These are phyloP conservation scores for Chlorophyllum brunneum DNA, from an alignment of 768 basidiomycete genomes.

Conservation along the genomic window DNA sequence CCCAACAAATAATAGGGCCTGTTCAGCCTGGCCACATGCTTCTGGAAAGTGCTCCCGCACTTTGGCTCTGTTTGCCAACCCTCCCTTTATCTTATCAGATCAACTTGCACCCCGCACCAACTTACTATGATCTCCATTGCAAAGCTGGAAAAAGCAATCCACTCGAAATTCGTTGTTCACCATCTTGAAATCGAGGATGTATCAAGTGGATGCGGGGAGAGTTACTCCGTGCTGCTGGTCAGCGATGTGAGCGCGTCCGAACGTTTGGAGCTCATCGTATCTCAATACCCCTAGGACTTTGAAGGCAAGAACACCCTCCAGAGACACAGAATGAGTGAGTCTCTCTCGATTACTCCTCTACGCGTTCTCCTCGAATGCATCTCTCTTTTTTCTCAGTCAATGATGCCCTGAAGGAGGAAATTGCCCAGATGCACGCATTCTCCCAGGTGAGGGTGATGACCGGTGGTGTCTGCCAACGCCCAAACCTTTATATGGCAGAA, in stretches of 20 bases:
- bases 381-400: constrained; percentile 50
- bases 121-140: constrained; percentile 50
- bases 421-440: constrained; percentile 83
- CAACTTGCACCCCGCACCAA: not conserved
- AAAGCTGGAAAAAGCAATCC: constrained; percentile 61
- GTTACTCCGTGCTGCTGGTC: constrained; percentile 69
- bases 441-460: constrained; percentile 57
- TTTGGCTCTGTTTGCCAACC: not conserved
- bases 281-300: constrained; percentile 46
- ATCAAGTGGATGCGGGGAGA: constrained; percentile 80
- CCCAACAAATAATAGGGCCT: too few species aligned
- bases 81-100: constrained; percentile 22
- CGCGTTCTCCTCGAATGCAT: not conserved
- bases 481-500: constrained; percentile 8
- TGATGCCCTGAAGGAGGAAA: constrained; percentile 67
- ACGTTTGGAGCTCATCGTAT: not conserved
- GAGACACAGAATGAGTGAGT: constrained; percentile 65
- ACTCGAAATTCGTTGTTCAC: constrained; percentile 54
- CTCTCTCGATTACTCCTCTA: not conserved
- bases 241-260: constrained; percentile 51
- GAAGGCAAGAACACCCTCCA: constrained; percentile 80
- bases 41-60: too few species aligned
- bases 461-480: not conserved
- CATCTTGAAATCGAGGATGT: constrained; percentile 75
- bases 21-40: too few species aligned